A percentile compares a stretch with the other conserved stretches of the same genome.
phyloP scores from a whole-genome alignment of 1,284 basidiomycete genomes.

The Agroathelia rolfsii region DNA sequence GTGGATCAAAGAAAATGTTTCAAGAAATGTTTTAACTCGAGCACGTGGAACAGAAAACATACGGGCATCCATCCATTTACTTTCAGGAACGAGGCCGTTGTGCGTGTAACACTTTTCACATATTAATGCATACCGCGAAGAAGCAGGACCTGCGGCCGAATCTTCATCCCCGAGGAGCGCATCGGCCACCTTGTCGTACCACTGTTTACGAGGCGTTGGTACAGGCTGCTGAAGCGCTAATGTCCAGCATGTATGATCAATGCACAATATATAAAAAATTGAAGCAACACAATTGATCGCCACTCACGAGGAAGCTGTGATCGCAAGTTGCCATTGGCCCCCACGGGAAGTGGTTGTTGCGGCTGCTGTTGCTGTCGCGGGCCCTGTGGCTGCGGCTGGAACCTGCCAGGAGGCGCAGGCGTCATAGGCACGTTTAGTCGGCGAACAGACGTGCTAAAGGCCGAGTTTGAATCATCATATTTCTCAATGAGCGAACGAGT shows the following conservation, averaged over 20 bases:
- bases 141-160: constrained; percentile 32
- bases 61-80: constrained; percentile 87
- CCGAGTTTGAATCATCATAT: constrained; percentile 67
- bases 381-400: constrained; percentile 14
- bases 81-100: constrained; percentile 88
- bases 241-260: constrained; percentile 6
- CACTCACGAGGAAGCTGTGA: constrained; percentile 34
- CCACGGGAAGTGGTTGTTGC: no score
- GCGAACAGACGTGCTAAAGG: no score
- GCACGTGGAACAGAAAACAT: constrained; percentile 3
- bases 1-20: constrained; percentile 4
- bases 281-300: not conserved
- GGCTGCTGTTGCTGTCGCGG: no score
- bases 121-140: constrained; percentile 83
- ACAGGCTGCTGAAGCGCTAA: constrained; percentile 30
- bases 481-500: constrained; percentile 85
- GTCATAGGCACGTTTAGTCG: no score
- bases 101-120: constrained; percentile 90
- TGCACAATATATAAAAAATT: constrained; percentile 5
- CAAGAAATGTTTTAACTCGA: constrained; percentile 1
- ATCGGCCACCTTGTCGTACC: constrained; percentile 86
- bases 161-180: constrained; percentile 81
- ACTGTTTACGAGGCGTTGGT: constrained; percentile 63
- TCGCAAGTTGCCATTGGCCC: constrained; percentile 13
- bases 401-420: no score